Percentiles rank a stretch among this genome's conserved stretches.
Evolutionary conservation across 371 early-diverging fungal genomes (phyloP).

Genomic region (Choanephora cucurbitarum): DNA sequence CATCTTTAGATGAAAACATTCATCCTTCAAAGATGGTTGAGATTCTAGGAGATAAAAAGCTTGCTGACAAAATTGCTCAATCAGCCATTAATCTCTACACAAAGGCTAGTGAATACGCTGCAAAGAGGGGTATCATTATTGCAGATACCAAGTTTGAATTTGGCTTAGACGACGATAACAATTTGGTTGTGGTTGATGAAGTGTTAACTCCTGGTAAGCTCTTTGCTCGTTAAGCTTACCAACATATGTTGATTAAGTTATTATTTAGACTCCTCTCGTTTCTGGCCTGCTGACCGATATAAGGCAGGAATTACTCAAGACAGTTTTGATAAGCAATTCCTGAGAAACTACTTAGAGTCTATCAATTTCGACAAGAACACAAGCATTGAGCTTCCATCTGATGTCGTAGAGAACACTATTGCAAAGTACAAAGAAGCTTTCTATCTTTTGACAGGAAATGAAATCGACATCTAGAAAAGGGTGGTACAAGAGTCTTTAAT

Average conservation of each 20-base stretch:
- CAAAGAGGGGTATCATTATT: slow-evolving; percentile 88
- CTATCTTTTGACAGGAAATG: slow-evolving; percentile 79
- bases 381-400: slow-evolving; percentile 80
- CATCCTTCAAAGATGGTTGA: slow-evolving; percentile 88
- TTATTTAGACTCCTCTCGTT: slow-evolving; percentile 88
- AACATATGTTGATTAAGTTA: neutral
- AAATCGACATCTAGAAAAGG: slow-evolving; percentile 58
- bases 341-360: slow-evolving; percentile 91
- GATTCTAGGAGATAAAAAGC: slow-evolving; percentile 74
- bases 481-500: neutral
- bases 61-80: slow-evolving; percentile 42
- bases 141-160: slow-evolving; percentile 99
- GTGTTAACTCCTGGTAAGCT: slow-evolving; percentile 91
- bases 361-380: slow-evolving; percentile 89
- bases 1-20: slow-evolving; percentile 87
- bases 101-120: slow-evolving; percentile 77
- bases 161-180: slow-evolving; percentile 85
- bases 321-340: slow-evolving; percentile 96
- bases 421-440: slow-evolving; percentile 90
- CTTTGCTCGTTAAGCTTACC: neutral
- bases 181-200: slow-evolving; percentile 89
- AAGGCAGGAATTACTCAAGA: slow-evolving; percentile 83
- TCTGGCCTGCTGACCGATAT: slow-evolving; percentile 91
- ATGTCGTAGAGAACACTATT: slow-evolving; percentile 83
- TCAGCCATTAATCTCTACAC: slow-evolving; percentile 49